Evolutionary conservation across 371 early-diverging fungal species (phyloP), one percentile per base, ranked within the genome.

Genomic region (Zychaea mexicana): DNA sequence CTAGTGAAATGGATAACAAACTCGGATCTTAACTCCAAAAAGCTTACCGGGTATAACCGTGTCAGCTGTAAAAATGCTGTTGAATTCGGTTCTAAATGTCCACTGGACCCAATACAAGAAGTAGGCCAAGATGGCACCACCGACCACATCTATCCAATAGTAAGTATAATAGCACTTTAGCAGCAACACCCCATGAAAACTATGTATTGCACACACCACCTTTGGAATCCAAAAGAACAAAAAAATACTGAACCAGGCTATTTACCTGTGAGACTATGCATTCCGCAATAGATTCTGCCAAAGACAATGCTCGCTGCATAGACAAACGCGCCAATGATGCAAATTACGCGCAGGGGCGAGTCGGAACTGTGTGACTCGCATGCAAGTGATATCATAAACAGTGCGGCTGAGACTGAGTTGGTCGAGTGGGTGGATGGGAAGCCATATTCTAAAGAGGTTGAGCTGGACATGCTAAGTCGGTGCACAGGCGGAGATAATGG

Each of bases 361-460:
- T 76, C 76, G 36, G 76, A 66, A 27, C 68, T 22, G 6, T 77
- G 66, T 52, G 76, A 62, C 62, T 77, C 82, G 58, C 71, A 73
- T 53, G 76, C 70, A 49, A 82, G 76, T 9, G 88, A 77, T 28
- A 87, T 76, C 26, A 88, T 64, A 66, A 81, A 87, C n/a, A 88
- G 71, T 1, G 91, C 87, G 12, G 91, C 83, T 21, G 89, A 86
- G 68, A 89, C 70, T 17, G 92, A 88, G 78, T 90, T 90, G 52
- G 89, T 82, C 0, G 92, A 83, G 55, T 94, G 94, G 3, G 92
- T 91, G 2, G 91, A 90, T 22, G 94, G 94, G 65, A 92, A 90
- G 27, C 94, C 94, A 70, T 90, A 94, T 69, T 94, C 94, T 4
- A 86, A 72, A 5, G 87, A 84, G 38, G 84, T 83, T 12, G 85